Percentiles rank a stretch among this genome's conserved stretches.
Evolutionary conservation across 306 rosid species (phyloP).

Genomic region (Prinsepia uniflora): DNA sequence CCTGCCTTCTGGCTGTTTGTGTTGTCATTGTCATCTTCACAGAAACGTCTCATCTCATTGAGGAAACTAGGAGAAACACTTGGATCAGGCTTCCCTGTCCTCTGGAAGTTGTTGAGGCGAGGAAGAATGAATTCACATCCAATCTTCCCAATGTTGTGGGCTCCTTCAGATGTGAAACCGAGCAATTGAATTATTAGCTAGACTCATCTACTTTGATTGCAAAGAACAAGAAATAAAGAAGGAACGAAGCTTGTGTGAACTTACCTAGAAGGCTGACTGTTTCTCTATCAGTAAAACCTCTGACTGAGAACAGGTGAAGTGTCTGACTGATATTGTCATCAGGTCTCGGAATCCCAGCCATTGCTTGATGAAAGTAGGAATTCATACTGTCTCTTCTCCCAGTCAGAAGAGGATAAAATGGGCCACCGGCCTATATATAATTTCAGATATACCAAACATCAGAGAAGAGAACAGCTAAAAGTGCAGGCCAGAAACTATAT

Average conservation of each 20-base stretch:
- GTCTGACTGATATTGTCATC: slow-evolving; percentile 55
- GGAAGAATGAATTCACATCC: slow-evolving; percentile 60
- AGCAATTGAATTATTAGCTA: not conserved
- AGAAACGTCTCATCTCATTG: slow-evolving; percentile 43
- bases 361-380: slow-evolving; percentile 54
- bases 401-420: slow-evolving; percentile 72
- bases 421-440: slow-evolving; percentile 74
- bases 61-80: slow-evolving; percentile 56
- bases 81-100: slow-evolving; percentile 68
- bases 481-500: not conserved
- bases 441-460: slow-evolving; percentile 9
- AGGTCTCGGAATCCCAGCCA: slow-evolving; percentile 62
- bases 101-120: slow-evolving; percentile 62
- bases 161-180: slow-evolving; percentile 44
- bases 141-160: slow-evolving; percentile 75
- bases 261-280: slow-evolving; percentile 86
- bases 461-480: not conserved
- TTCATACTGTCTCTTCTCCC: slow-evolving; percentile 64
- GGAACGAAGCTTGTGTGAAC: not conserved
- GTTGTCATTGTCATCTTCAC: slow-evolving; percentile 27
- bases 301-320: slow-evolving; percentile 49
- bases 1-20: not conserved
- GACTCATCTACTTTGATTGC: slow-evolving; percentile 1
- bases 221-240: not conserved
- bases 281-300: slow-evolving; percentile 76